phyloP scores from a whole-genome alignment of 2,329 filamentous ascomycete species.

The Coniochaeta sp. region DNA sequence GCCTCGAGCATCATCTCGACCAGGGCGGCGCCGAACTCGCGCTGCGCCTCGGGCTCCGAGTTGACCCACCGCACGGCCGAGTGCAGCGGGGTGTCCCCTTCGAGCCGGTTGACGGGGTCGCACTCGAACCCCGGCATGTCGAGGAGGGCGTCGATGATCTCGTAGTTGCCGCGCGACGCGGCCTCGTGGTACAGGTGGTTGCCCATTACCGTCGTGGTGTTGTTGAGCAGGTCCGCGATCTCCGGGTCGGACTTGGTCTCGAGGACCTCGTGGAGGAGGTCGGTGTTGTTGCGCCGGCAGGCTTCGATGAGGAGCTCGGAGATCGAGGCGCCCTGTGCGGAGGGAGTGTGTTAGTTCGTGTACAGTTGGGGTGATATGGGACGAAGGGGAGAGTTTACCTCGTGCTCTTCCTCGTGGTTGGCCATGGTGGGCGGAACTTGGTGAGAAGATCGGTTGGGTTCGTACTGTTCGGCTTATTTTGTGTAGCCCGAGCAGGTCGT shows the following conservation, averaged over 20 bases:
- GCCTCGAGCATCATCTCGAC: conserved; percentile 79
- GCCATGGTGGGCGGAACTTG: conserved; percentile 8
- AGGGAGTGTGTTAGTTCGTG: not conserved
- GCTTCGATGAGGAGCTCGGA: conserved; percentile 86
- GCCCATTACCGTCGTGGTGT: conserved; percentile 76
- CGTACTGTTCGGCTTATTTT: not conserved
- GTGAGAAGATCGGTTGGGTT: not conserved
- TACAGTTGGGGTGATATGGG: not conserved
- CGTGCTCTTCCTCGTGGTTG: conserved; percentile 19
- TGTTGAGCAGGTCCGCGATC: conserved; percentile 75
- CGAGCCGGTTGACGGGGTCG: conserved; percentile 64
- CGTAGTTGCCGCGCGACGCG: conserved; percentile 77
- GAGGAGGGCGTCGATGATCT: conserved; percentile 73
- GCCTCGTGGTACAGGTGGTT: conserved; percentile 88
- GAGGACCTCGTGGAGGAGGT: conserved; percentile 73
- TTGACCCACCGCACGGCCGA: conserved; percentile 73
- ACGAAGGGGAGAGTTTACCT: conserved; percentile 9
- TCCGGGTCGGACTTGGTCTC: conserved; percentile 52
- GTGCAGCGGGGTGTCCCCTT: conserved; percentile 75
- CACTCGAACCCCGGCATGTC: conserved; percentile 82
- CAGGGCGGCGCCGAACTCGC: conserved; percentile 57
- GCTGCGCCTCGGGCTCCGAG: conserved; percentile 53
- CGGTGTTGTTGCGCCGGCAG: conserved; percentile 85
- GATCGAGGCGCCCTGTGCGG: conserved; percentile 69
- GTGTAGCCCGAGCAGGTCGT: not conserved